Evolutionary conservation across 148 eudicot species (phyloP).

Genomic region (Cornus florida): DNA sequence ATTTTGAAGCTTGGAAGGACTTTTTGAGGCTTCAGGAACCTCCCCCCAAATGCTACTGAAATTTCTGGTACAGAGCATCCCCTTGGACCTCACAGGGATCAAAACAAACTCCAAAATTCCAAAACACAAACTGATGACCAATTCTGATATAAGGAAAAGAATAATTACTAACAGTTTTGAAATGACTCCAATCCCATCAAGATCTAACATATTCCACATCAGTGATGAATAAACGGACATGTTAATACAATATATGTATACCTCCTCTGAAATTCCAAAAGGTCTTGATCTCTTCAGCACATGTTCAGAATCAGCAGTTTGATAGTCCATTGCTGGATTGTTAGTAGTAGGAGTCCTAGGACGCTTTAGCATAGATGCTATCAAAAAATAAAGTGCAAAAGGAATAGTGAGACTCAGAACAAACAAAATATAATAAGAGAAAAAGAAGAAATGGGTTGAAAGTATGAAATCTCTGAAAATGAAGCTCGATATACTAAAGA

Average conservation of each 20-base stretch:
- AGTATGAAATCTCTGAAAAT: not conserved
- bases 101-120: constrained; percentile 5
- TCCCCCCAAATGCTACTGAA: too few relatives aligned
- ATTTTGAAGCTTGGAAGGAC: too few relatives aligned
- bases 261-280: constrained; percentile 60
- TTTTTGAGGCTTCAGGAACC: too few relatives aligned
- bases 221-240: not conserved
- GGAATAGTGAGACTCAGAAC: constrained; percentile 1
- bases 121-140: not conserved
- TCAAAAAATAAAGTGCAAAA: constrained; percentile 13
- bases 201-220: not conserved
- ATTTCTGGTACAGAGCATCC: too few relatives aligned
- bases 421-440: not conserved
- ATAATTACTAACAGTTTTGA: not conserved
- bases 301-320: constrained; percentile 57
- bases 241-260: constrained; percentile 10
- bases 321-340: constrained; percentile 48
- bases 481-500: not conserved
- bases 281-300: constrained; percentile 55
- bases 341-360: constrained; percentile 52
- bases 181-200: constrained; percentile 5
- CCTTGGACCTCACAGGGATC: not conserved
- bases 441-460: not conserved
- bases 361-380: constrained; percentile 53
- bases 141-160: constrained; percentile 1